phyloP scores from a whole-genome alignment of 2,329 filamentous ascomycete species.

The Aureobasidium sp. region DNA sequence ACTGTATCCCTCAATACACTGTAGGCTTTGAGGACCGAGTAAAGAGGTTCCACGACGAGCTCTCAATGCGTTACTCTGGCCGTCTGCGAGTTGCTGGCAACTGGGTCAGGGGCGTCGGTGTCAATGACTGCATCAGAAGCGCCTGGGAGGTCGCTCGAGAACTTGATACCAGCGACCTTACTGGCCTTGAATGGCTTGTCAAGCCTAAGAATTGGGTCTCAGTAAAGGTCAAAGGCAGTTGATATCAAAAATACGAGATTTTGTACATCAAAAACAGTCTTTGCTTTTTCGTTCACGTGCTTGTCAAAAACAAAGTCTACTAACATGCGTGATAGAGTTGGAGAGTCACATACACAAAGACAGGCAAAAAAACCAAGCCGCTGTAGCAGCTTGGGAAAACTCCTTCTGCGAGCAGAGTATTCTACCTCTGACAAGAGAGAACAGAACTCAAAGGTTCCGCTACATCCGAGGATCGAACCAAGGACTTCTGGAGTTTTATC shows the following conservation, averaged over 20 bases:
- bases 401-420: neutral
- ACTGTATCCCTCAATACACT: conserved; percentile 86
- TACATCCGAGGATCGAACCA: neutral
- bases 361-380: neutral
- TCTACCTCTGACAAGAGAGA: neutral
- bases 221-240: conserved; percentile 6
- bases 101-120: conserved; percentile 39
- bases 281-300: neutral
- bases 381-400: neutral
- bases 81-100: conserved; percentile 52
- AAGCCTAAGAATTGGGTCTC: conserved; percentile 9
- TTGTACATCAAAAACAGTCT: neutral
- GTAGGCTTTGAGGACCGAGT: conserved; percentile 66
- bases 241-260: neutral
- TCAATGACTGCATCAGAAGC: conserved; percentile 45
- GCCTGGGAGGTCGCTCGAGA: conserved; percentile 45
- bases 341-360: neutral
- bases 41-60: conserved; percentile 45
- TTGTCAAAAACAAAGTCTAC: neutral
- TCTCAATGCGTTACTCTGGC: conserved; percentile 50
- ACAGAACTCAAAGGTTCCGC: neutral
- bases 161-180: conserved; percentile 21
- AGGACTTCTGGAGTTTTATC: neutral
- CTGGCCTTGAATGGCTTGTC: conserved; percentile 4
- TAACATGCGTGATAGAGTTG: neutral